Base-by-base conservation (phyloP, 129 eudicot genomes). In the carrot (Daucus carota) region DNA sequence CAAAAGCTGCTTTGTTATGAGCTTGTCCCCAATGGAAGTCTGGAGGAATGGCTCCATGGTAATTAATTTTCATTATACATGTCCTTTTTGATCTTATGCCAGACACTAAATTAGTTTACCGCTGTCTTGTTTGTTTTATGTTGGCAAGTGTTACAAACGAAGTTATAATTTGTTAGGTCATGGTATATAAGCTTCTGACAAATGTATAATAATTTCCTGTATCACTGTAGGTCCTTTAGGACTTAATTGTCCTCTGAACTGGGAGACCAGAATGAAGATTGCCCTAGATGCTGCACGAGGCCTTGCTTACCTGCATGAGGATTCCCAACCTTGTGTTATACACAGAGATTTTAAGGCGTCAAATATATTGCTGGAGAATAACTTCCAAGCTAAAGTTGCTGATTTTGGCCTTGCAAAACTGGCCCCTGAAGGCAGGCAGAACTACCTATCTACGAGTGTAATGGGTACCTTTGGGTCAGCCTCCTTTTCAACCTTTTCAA, bases 401-500 rank as follows among this genome's bases (percentile, higher is more conserved):
- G 99, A 95, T 82, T 95, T 95, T 79, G 99, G 99, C 73, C 89
- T 95, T 65, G 99, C 97, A 31, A 91, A 91, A 82, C 94, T 81
- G 82, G 99, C 99, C 38, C 97, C 97, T 46, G 99, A 95, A 81
- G 99, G 97, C 89, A 82, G 91, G 80, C 83, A 86, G 50, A 89
- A 92, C 74, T 89, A 89, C 79, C 78, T 95, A 81, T 91, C 99
- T 43, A 95, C 99, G 57, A 92, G 99, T 78, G 99, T 95, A 74
- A 91, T 95, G 97, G 99, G 99, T 70, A 95, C 99, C 79, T 95
- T 95, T 72, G 99, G 99, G 99, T 95, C 45, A 86, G 97, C 83
- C 40, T 66, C 59, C 20, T 28, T 73, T 74, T 71, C 12, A 72
- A n/a, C 34, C 66, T 69, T 70, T 50, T 70, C 14, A 70, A 7